A percentile compares a stretch with the other conserved stretches of the same genome.
Evolutionary conservation across 176 grass and related monocot species (phyloP).

Genomic region (Phyllostachys edulis): DNA sequence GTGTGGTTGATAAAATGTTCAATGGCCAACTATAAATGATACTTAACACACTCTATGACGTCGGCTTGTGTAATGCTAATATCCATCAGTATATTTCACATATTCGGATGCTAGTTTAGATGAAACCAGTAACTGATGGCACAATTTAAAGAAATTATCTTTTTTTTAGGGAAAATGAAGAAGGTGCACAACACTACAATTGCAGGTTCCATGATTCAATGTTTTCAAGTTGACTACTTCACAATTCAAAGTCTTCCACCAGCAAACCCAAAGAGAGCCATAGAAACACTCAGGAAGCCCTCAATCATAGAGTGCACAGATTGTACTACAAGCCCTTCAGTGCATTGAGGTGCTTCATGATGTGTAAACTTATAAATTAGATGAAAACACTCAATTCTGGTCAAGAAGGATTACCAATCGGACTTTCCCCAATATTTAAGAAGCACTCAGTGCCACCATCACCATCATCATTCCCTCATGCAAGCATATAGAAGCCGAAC

Average conservation of each 20-base stretch:
- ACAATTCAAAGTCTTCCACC: not conserved
- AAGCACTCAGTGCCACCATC: constrained; percentile 81
- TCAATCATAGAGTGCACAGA: not conserved
- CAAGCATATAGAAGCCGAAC: no score
- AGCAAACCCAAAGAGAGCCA: not conserved
- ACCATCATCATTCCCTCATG: no score
- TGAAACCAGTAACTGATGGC: no score
- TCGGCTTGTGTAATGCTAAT: no score
- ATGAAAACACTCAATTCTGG: not conserved
- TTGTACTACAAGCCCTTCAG: not conserved
- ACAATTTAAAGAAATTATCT: no score
- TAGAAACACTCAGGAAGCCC: not conserved
- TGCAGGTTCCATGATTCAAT: not conserved
- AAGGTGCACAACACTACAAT: no score
- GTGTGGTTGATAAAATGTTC: no score
- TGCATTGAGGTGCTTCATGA: not conserved
- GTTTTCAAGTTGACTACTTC: not conserved
- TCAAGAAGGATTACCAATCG: constrained; percentile 60
- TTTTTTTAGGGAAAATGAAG: no score
- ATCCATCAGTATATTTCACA: no score
- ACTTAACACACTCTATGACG: no score
- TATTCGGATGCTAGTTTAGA: no score
- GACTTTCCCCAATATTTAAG: constrained; percentile 70
- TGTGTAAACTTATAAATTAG: not conserved
- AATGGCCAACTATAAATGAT: no score